Conservation (phyloP, 2,329 filamentous ascomycete species). For the Teratosphaeria zuluensis region DNA sequence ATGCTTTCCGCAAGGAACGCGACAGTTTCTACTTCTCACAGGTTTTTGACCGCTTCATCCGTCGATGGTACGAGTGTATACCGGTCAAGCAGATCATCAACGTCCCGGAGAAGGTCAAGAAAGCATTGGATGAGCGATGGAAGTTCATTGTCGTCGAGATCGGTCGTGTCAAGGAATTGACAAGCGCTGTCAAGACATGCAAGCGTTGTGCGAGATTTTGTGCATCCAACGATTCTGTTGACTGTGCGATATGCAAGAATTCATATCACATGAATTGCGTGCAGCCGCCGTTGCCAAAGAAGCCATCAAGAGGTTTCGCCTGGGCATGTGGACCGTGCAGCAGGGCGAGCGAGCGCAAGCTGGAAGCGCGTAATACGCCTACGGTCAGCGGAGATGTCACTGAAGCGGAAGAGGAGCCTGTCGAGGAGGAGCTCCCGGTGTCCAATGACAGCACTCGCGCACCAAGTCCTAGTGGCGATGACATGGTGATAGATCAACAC, state of each 20-base stretch:
- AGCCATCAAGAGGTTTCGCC: conserved; percentile 91
- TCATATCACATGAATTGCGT: conserved; percentile 99
- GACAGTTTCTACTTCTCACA: conserved; percentile 97
- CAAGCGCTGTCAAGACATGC: conserved; percentile 90
- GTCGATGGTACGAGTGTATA: conserved; percentile 94
- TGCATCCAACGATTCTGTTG: conserved; percentile 90
- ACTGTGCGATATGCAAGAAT: conserved; percentile 87
- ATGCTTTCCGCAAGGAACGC: conserved; percentile 72
- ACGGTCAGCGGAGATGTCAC: conserved; percentile 47
- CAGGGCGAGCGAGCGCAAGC: conserved; percentile 83
- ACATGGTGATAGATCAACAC: conserved; percentile 47
- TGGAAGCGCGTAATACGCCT: conserved; percentile 83
- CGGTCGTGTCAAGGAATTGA: conserved; percentile 87
- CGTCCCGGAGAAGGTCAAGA: conserved; percentile 89
- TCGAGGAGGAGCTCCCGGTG: conserved; percentile 45
- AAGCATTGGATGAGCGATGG: conserved; percentile 91
- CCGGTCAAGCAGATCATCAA: conserved; percentile 90
- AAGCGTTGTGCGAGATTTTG: conserved; percentile 87
- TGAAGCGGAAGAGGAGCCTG: conserved; percentile 52
- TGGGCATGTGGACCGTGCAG: conserved; percentile 97
- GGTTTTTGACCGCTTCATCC: conserved; percentile 95
- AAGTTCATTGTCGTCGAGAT: conserved; percentile 92
- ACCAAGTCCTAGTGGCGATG: conserved; percentile 35
- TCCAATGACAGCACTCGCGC: conserved; percentile 55
- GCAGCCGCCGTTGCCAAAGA: conserved; percentile 81